These are phyloP conservation scores for Macrolepiota dolichaula DNA, from an alignment of 768 basidiomycete genomes.

Conservation along the genomic window DNA sequence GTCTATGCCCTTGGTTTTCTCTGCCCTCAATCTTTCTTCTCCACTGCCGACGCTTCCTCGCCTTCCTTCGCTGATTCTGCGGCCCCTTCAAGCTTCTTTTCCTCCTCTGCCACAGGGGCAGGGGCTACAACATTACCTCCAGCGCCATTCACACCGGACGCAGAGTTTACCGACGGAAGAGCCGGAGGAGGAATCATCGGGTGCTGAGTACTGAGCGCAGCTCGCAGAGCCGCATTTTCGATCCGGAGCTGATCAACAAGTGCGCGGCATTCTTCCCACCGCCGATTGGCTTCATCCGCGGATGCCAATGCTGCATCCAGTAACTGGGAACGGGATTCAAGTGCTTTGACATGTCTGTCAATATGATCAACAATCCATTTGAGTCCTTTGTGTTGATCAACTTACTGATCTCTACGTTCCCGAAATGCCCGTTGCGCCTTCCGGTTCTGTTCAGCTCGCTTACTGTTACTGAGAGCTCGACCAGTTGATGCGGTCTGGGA, in stretches of 20 bases:
- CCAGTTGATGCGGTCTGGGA: slow-evolving; percentile 26
- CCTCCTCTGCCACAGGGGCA: slow-evolving; percentile 18
- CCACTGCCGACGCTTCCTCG: slow-evolving; percentile 20
- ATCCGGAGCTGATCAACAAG: slow-evolving; percentile 85
- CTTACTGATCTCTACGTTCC: slow-evolving; percentile 86
- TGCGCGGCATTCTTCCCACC: slow-evolving; percentile 89
- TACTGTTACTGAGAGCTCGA: slow-evolving; percentile 71
- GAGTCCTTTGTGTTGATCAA: slow-evolving; percentile 16
- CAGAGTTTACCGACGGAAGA: slow-evolving; percentile 12
- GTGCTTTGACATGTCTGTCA: slow-evolving; percentile 77
- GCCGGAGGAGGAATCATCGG: slow-evolving; percentile 29
- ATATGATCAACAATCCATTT: neutral
- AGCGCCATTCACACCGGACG: slow-evolving; percentile 1
- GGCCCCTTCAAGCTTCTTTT: slow-evolving; percentile 22
- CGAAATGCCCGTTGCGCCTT: slow-evolving; percentile 92
- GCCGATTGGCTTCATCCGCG: slow-evolving; percentile 83
- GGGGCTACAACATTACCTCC: neutral
- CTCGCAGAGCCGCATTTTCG: slow-evolving; percentile 77
- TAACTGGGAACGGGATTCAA: slow-evolving; percentile 82
- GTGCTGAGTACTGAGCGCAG: slow-evolving; percentile 55
- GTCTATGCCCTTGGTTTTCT: neutral
- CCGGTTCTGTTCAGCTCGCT: slow-evolving; percentile 91
- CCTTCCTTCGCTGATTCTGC: slow-evolving; percentile 25
- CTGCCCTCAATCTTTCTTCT: slow-evolving; percentile 13
- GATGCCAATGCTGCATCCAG: slow-evolving; percentile 83